Conservation (phyloP, 371 early-diverging fungal species). For the Massospora cicadina region DNA sequence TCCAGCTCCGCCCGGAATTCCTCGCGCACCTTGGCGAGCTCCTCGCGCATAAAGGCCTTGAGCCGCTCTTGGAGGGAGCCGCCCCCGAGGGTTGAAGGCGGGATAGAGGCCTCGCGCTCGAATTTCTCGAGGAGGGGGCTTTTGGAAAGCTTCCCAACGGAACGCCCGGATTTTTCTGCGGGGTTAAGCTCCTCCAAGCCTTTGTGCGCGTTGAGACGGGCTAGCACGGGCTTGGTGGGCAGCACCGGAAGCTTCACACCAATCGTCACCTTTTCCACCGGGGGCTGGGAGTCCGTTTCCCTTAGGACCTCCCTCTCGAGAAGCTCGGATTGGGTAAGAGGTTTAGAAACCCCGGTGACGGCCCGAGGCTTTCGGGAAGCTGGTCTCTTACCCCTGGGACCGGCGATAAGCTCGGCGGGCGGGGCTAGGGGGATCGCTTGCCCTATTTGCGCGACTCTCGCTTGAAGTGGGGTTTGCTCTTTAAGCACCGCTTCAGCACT, state of each 20-base stretch:
- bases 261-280: not conserved
- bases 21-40: not conserved
- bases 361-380: not conserved
- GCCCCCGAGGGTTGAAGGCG: not conserved
- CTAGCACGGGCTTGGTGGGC: slow-evolving; percentile 5
- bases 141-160: not conserved
- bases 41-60: slow-evolving; percentile 4
- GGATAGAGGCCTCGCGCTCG: not conserved
- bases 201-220: not conserved
- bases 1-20: slow-evolving; percentile 4
- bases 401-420: not conserved
- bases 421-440: not conserved
- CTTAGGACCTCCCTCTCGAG: slow-evolving; percentile 3
- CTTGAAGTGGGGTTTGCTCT: slow-evolving; percentile 1
- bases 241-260: not conserved
- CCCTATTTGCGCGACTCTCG: not conserved
- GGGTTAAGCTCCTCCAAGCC: not conserved
- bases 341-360: not conserved
- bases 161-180: not conserved
- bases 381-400: not conserved
- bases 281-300: not conserved
- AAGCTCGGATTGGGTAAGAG: slow-evolving; percentile 1
- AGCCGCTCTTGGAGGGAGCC: slow-evolving; percentile 6
- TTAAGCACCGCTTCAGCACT: not conserved
- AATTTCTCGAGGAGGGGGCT: slow-evolving; percentile 3